These are phyloP conservation scores for Wickerhamomyces rabaulensis DNA, from an alignment of 805 yeast species.

Conservation along the genomic window DNA sequence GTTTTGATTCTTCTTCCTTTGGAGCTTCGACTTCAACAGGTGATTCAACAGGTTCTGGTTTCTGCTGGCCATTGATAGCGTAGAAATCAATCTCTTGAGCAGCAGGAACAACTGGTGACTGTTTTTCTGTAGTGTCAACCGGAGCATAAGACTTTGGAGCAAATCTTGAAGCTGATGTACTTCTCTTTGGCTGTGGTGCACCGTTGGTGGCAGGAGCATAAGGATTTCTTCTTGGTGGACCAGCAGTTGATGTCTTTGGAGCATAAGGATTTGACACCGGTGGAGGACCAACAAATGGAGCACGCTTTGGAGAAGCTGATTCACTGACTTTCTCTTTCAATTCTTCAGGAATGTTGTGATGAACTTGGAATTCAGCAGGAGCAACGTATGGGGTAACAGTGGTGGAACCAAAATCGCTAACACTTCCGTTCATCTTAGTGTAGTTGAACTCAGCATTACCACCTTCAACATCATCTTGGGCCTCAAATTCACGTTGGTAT, in stretches of 20 bases:
- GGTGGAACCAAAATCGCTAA: conserved; percentile 13
- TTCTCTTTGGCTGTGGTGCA: background rate
- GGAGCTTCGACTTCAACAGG: background rate
- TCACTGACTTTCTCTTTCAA: background rate
- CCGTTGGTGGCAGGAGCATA: background rate
- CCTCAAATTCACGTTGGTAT: too few species aligned
- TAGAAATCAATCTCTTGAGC: conserved; percentile 17
- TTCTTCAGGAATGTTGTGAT: conserved; percentile 11
- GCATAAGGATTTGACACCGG: conserved; percentile 1
- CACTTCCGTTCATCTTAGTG: conserved; percentile 1
- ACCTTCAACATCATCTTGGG: background rate
- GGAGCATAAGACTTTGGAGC: conserved; percentile 7
- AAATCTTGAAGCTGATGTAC: conserved; percentile 2
- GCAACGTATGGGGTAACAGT: conserved; percentile 3
- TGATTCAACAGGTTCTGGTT: background rate
- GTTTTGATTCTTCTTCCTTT: background rate
- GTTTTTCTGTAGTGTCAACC: background rate
- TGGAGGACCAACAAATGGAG: background rate
- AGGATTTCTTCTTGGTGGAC: background rate
- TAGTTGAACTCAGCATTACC: background rate
- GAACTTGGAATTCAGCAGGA: conserved; percentile 3
- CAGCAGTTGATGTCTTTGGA: background rate
- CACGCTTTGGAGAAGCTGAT: background rate
- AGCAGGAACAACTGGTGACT: conserved; percentile 2
- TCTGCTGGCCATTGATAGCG: conserved; percentile 10